A percentile compares a stretch with the other conserved stretches of the same genome.
Evolutionary conservation across 371 early-diverging fungal genomes (phyloP).

Genomic region (Lichtheimia ramosa): DNA sequence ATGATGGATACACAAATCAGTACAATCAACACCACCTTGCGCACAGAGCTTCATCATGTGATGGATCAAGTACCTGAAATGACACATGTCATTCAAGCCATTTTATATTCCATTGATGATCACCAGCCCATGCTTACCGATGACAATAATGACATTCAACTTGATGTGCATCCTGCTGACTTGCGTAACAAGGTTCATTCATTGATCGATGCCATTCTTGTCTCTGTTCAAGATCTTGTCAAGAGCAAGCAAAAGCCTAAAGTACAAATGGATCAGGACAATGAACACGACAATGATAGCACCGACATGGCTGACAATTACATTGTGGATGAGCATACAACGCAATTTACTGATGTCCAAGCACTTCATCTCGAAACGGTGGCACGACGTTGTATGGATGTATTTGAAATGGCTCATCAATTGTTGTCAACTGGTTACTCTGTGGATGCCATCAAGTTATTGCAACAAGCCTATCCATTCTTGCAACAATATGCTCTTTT

Average conservation of each 20-base stretch:
- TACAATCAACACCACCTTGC: slow-evolving; percentile 15
- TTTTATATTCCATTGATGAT: slow-evolving; percentile 27
- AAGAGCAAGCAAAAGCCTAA: slow-evolving; percentile 21
- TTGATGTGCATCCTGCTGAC: not conserved
- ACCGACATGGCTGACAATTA: slow-evolving; percentile 49
- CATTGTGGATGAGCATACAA: slow-evolving; percentile 34
- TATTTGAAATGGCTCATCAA: slow-evolving; percentile 26
- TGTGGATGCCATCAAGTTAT: slow-evolving; percentile 25
- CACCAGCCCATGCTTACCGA: slow-evolving; percentile 7
- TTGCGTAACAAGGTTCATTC: slow-evolving; percentile 33
- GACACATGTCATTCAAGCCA: slow-evolving; percentile 19
- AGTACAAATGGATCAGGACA: slow-evolving; percentile 28
- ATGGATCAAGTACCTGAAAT: slow-evolving; percentile 21
- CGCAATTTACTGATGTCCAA: slow-evolving; percentile 24
- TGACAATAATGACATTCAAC: not conserved
- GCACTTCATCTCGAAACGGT: slow-evolving; percentile 46
- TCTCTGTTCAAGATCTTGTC: slow-evolving; percentile 46
- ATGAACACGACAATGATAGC: slow-evolving; percentile 47
- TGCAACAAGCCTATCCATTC: slow-evolving; percentile 59
- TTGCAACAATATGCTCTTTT: slow-evolving; percentile 70
- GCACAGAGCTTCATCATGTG: slow-evolving; percentile 9
- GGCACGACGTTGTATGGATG: slow-evolving; percentile 33
- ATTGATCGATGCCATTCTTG: slow-evolving; percentile 37
- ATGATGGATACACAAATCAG: slow-evolving; percentile 20
- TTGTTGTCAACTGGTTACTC: slow-evolving; percentile 8